Base-by-base conservation (phyloP, 371 early-diverging fungal species). In the Rhizomucor miehei region DNA sequence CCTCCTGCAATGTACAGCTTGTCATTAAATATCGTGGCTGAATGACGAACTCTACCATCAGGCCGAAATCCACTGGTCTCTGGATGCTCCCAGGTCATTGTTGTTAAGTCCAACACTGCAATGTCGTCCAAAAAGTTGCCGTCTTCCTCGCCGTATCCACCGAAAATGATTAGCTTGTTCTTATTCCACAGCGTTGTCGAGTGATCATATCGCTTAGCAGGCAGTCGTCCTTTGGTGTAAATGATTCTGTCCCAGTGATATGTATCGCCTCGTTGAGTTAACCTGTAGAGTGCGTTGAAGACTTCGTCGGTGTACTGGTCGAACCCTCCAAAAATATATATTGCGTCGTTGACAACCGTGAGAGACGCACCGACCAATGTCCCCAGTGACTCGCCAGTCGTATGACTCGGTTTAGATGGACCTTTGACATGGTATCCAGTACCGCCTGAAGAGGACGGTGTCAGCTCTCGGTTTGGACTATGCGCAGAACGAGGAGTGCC, bases 301-400 rank as follows among this genome's bases (percentile, higher is more conserved):
- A 88, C 85, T 43, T 82, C 87, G 56, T 85, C 86, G 1, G 77
- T 81, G 51, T 84, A 86, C 44, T 84, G 81, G 59, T 88, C 77
- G 59, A 88, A 88, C 1, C 89, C 88, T 21, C 85, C 88, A 75
- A 86, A 88, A 6, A 81, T 73, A 51, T 82, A 84, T 13, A 85
- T 59, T 17, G 57, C 35, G 17, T 77, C 62, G 35, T 52, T 67
- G 1, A 80, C 72, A 25, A 73, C 75, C 16, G 81, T 81, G 44
- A 84, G 63, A n/a, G 84, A 82, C 2, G 84, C 81, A 52, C 82
- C 84, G 11, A 86, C 84, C 23, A 86, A 71, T 13, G 83, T 76
- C 23, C 75, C 77, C 45, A 81, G 66, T 12, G 74, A 64, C 51
- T 81, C 81, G 35, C 84, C 84, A 6, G 60, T 59, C 0, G 77